Base-by-base conservation (phyloP, 805 yeast genomes). In the Debaryomyces tyrocola region DNA sequence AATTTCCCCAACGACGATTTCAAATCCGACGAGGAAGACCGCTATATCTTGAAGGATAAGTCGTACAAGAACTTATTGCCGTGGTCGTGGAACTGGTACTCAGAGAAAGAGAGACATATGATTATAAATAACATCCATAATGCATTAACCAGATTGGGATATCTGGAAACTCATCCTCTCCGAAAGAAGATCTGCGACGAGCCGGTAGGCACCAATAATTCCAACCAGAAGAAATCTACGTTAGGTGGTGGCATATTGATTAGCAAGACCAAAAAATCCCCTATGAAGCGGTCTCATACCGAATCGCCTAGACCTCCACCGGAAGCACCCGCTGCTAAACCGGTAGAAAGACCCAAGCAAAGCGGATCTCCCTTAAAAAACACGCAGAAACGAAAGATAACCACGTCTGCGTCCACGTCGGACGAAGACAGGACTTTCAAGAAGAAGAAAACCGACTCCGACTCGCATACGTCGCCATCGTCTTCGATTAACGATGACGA, bases 111-210 rank as follows among this genome's bases (percentile, higher is more conserved):
- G 49, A 58, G 74, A 34, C 48, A 47, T 8, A 52, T 67, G 43
- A 59, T 73, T 20, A 49, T 67, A 20, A 56, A 62, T 37, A 72
- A 70, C 52, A 58, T 65, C 43, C 59, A 69, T 50, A 59, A 63
- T 39, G 75, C 76, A 5, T 63, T 73, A 50, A 70, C 73, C 20
- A 51, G 78, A 36, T 54, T 70, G 36, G 78, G 77, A 18, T 73
- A 58, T 47, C 69, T 66, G 58, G 74, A 67, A 34, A 69, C 76
- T 8, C 77, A 73, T 50, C 77, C 78, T 6, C 57, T 72, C 42
- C 54, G 78, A 34, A 65, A 56, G 45, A 69, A 67, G 47, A 59
- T 73, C 18, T 42, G 45, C 33, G 58, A 53, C 2, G 46, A 51
- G 20, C 48, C 51, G 5, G 14, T 28, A 11, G 40, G 20, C 12